A percentile compares a stretch with the other conserved stretches of the same genome.
These are phyloP conservation scores for Maudiozyma humilis DNA, from an alignment of 1,139 yeast genomes.

Conservation along the genomic window DNA sequence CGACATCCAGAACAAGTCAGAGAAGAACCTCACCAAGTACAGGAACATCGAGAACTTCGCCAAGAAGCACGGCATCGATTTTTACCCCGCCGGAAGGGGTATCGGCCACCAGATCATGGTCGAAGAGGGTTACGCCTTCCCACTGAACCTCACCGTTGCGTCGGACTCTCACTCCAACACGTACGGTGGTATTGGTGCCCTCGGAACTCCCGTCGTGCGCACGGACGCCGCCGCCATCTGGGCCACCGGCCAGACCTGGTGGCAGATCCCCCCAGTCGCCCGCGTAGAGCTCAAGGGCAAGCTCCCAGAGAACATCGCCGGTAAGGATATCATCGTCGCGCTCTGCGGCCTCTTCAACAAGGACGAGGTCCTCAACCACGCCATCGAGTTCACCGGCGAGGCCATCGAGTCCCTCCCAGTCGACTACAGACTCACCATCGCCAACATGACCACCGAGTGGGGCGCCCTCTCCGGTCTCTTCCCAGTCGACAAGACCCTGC, in stretches of 20 bases:
- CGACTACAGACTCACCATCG: constrained; percentile 90
- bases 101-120: constrained; percentile 98
- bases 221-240: constrained; percentile 98
- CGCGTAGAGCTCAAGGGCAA: constrained; percentile 78
- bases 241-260: constrained; percentile 99
- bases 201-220: constrained; percentile 96
- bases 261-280: constrained; percentile 99
- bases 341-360: constrained; percentile 91
- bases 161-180: constrained; percentile 97
- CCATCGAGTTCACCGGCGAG: constrained; percentile 91
- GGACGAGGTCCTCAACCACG: constrained; percentile 94
- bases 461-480: constrained; percentile 95
- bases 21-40: constrained; percentile 81
- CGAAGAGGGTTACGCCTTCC: constrained; percentile 97
- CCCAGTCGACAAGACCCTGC: constrained; percentile 77
- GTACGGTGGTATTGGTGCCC: constrained; percentile 91
- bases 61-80: constrained; percentile 84
- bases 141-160: constrained; percentile 86
- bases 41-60: constrained; percentile 84
- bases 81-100: constrained; percentile 98
- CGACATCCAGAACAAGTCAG: constrained; percentile 90
- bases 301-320: constrained; percentile 81
- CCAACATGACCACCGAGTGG: constrained; percentile 99
- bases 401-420: constrained; percentile 66
- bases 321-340: constrained; percentile 94